Evolutionary conservation across 169 alveolate species (phyloP).

Genomic region (Blepharisma undulans): DNA sequence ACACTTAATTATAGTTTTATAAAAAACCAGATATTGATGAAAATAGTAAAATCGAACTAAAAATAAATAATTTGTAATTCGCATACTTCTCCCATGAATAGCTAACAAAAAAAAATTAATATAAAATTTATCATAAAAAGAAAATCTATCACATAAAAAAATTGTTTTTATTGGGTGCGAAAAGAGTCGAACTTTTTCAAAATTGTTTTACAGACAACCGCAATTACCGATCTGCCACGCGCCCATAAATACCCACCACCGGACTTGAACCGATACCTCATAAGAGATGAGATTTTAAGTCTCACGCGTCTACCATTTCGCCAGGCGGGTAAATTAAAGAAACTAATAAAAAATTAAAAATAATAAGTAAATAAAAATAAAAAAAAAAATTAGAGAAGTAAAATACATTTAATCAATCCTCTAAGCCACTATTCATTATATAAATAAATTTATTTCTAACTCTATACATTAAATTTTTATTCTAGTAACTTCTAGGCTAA

Average conservation of each 20-base stretch:
- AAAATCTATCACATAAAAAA: not conserved
- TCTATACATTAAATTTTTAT: no score
- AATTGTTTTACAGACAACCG: constrained; percentile 42
- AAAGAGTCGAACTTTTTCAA: constrained; percentile 34
- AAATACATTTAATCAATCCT: no score
- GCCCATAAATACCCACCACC: constrained; percentile 11
- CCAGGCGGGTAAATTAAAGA: not conserved
- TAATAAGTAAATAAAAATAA: no score
- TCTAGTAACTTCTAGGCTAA: no score
- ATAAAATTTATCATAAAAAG: not conserved
- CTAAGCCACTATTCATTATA: no score
- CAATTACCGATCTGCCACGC: constrained; percentile 23
- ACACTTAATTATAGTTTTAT: no score
- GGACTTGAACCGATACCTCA: constrained; percentile 25
- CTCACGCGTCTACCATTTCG: constrained; percentile 20
- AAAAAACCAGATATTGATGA: not conserved
- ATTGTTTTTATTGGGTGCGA: constrained; percentile 11
- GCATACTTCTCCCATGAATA: not conserved
- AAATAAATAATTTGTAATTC: not conserved
- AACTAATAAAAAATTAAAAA: no score
- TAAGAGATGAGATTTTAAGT: constrained; percentile 20
- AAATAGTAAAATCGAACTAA: not conserved
- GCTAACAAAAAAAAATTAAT: not conserved
- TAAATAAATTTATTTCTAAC: no score
- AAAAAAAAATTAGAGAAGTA: no score